Base-by-base conservation (phyloP, 352 stramenopile genomes). In the Phytophthora pluvialis region DNA sequence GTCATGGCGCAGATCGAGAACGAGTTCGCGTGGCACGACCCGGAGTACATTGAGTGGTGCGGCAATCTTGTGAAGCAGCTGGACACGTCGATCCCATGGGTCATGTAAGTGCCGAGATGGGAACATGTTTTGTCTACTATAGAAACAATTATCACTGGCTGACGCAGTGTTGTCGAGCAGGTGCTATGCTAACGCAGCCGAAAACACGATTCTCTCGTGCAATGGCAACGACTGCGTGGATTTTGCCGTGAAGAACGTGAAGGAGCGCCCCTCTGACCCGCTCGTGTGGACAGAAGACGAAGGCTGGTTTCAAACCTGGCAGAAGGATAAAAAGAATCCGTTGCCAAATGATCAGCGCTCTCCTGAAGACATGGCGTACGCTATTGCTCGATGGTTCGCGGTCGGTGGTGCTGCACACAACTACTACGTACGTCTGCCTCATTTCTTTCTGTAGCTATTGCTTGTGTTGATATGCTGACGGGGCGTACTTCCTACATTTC, bases 281-380 rank as follows among this genome's bases (percentile, higher is more conserved):
- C 72, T 93, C 13, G 71, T 91, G n/a, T 93, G 83, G 83, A 91
- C 84, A 7, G 83, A 91, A 53, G 75, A 91, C 36, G 83, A 91
- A 71, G 83, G 78, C 15, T 91, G 83, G 83, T 91, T 87, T 64
- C 57, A 89, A 55, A 85, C 75, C 0, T 91, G 83, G 83, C 55
- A 73, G n/a, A 73, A 78, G 28, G 64, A 69, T 33, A 67, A 63
- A 46, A 64, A 73, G 6, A 60, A 67, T 11, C 56, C 42, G 3
- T 43, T 71, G 26, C 68, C 83, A 40, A 78, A 70, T 52, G 72
- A 88, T 33, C 67, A 91, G 40, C 76, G 83, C 3, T 66, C 75
- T 26, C 56, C 83, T 39, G 43, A 78, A 60, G 70, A 89, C 11
- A 56, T 93, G 16, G 77, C 81, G 12, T 93, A 91, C 50, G 67